Percentiles rank a stretch among this genome's conserved stretches.
Evolutionary conservation across 2,329 filamentous ascomycete species (phyloP).

Genomic region (Lasiodiplodia citricola): DNA sequence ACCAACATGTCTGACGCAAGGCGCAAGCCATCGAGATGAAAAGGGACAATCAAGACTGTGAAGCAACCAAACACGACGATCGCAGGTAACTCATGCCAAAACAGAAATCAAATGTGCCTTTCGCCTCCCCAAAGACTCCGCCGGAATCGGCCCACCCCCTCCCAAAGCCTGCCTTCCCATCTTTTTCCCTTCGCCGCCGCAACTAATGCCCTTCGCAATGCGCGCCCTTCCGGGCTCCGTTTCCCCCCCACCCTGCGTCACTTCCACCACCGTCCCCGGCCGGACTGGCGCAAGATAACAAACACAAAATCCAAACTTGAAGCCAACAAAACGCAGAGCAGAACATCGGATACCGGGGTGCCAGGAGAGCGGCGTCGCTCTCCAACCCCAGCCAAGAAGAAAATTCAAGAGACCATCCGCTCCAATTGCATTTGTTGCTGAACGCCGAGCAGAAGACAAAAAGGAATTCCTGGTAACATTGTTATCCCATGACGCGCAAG

Average conservation of each 20-base stretch:
- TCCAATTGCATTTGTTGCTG: conserved; percentile 18
- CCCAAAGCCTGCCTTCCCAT: conserved; percentile 4
- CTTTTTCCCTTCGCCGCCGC: conserved; percentile 22
- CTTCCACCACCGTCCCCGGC: not conserved
- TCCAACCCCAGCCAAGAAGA: conserved; percentile 13
- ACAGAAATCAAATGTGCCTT: conserved; percentile 12
- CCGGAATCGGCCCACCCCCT: conserved; percentile 6
- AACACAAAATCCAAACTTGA: conserved; percentile 13
- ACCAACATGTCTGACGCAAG: not conserved
- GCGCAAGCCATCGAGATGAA: not conserved
- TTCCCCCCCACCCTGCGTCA: not conserved
- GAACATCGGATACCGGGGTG: conserved; percentile 4
- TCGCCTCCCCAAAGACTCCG: conserved; percentile 17
- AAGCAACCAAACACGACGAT: conserved; percentile 7
- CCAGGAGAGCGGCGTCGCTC: conserved; percentile 6
- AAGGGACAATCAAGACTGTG: not conserved
- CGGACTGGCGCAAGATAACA: not conserved
- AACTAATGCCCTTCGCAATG: conserved; percentile 11
- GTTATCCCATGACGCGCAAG: conserved; percentile 5
- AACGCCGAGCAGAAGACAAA: conserved; percentile 15
- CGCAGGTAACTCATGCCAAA: conserved; percentile 18
- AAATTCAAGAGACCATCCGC: conserved; percentile 11
- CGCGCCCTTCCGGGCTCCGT: not conserved
- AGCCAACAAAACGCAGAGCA: conserved; percentile 13
- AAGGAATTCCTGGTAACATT: conserved; percentile 3